Conservation (phyloP, 176 grass and related monocot genomes). For the Areca catechu region DNA sequence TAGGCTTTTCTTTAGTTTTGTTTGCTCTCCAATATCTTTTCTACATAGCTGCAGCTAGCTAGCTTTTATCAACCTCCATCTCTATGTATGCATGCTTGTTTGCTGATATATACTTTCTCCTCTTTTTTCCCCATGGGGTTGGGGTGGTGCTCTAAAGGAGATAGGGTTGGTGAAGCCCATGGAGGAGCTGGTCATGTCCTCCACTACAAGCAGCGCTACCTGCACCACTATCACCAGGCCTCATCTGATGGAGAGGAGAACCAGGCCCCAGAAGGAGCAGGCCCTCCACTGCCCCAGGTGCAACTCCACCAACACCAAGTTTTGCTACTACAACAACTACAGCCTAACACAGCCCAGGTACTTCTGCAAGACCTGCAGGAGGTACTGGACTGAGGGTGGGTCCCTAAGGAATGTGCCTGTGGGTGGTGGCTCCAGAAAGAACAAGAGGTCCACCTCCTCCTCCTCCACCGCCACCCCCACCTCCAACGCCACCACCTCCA, state of each 20-base stretch:
- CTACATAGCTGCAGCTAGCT: too few relatives aligned
- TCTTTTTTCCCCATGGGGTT: neutral
- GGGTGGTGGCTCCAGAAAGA: slow-evolving; percentile 15
- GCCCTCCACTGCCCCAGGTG: slow-evolving; percentile 10
- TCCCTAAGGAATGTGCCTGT: slow-evolving; percentile 14
- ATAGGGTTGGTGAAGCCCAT: slow-evolving; percentile 6
- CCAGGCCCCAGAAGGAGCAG: slow-evolving; percentile 9
- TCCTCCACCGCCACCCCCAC: neutral
- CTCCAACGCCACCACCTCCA: neutral
- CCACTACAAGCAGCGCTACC: neutral
- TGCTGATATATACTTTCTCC: neutral
- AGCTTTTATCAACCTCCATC: too few relatives aligned
- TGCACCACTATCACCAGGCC: neutral
- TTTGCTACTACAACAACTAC: slow-evolving; percentile 22
- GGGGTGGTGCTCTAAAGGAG: neutral
- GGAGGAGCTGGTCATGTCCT: neutral
- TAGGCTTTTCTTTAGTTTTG: neutral
- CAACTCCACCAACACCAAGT: slow-evolving; percentile 18
- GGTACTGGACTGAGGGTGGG: slow-evolving; percentile 15
- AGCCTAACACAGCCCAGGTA: slow-evolving; percentile 14
- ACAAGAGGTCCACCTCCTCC: slow-evolving; percentile 1
- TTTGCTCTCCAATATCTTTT: neutral
- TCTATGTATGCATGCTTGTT: neutral
- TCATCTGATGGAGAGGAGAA: neutral
- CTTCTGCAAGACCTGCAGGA: slow-evolving; percentile 12